These are phyloP conservation scores for Calvatia gigantea DNA, from an alignment of 768 basidiomycete species.

Conservation along the genomic window DNA sequence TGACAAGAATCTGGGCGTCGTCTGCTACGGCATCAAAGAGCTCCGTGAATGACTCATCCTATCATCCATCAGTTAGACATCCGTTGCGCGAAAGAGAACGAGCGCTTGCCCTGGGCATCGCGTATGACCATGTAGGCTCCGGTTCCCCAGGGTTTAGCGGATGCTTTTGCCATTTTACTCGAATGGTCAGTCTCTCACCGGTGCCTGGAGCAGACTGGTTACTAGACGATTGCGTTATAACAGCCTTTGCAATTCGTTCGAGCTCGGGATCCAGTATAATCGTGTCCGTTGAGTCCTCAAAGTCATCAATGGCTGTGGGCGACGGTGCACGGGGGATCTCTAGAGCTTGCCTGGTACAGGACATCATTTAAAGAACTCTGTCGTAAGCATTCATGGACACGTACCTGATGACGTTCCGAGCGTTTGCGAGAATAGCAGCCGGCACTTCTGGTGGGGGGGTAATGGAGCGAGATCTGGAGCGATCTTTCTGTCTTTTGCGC, in stretches of 20 bases:
- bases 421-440: slow-evolving; percentile 47
- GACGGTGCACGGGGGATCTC: slow-evolving; percentile 41
- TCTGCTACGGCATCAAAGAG: slow-evolving; percentile 69
- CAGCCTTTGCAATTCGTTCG: slow-evolving; percentile 45
- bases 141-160: slow-evolving; percentile 43
- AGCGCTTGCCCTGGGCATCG: slow-evolving; percentile 53
- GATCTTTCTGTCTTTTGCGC: slow-evolving; percentile 49
- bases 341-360: slow-evolving; percentile 42
- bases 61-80: slow-evolving; percentile 2
- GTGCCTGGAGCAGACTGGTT: slow-evolving; percentile 18
- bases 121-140: slow-evolving; percentile 45
- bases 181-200: slow-evolving; percentile 43
- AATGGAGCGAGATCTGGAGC: slow-evolving; percentile 55
- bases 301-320: slow-evolving; percentile 34
- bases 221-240: slow-evolving; percentile 20
- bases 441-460: slow-evolving; percentile 73
- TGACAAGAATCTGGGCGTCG: slow-evolving; percentile 44
- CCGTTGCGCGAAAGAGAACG: not conserved
- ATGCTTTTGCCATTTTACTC: slow-evolving; percentile 65
- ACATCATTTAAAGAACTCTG: not conserved
- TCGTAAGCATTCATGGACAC: slow-evolving; percentile 9
- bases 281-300: slow-evolving; percentile 28
- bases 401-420: slow-evolving; percentile 61
- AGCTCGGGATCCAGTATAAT: slow-evolving; percentile 62
- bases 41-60: slow-evolving; percentile 65